Evolutionary conservation across 768 basidiomycete genomes (phyloP), one percentile per base, ranked within the genome.

Genomic region (Leccinum sublutescens): DNA sequence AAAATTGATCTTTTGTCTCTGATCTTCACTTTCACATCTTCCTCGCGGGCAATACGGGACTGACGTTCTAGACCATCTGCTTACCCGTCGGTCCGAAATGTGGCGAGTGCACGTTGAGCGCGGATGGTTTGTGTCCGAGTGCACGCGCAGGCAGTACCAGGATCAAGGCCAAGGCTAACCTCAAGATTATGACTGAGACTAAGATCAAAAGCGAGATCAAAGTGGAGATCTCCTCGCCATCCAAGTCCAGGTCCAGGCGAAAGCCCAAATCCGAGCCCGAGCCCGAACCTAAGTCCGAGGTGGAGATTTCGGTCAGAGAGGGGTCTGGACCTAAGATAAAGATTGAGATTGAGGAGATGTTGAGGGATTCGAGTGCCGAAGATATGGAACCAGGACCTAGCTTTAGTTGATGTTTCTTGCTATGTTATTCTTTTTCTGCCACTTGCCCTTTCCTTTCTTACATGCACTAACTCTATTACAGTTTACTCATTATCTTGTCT

Each of bases 11-110:
- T 34, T 2, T 56, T 31, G 29, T n/a, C 40, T 25, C 34, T 14
- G 19, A 19, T 17, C 12, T 40, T 17, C 43, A 5, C 10, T 45
- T 45, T 11, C 43, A 45, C 10, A 19, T 40, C 38, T 40, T 40
- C 15, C 15, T 38, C 17, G 9, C 10, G n/a, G n/a, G 29, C 2
- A 34, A n/a, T 4, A 0, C 2, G 45, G 43, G 19, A 19, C 29
- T 53, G 31, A 56, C 31, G 2, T 4, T 60, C 10, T 36, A 91
- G 89, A 82, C 81, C 0, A 77, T 91, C 0, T 93, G 90, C 58
- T 71, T 84, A 2, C 85, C 90, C 6, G 78, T 86, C 6, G 78
- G 78, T 2, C 88, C 90, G 1, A 79, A 80, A 50, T 93, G 90
- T 59, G 82, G 82, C 43, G 70, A 77, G 5, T 93, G 90, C 67